Conservation (phyloP, 2,329 filamentous ascomycete species). For the Botrytis pseudocinerea region DNA sequence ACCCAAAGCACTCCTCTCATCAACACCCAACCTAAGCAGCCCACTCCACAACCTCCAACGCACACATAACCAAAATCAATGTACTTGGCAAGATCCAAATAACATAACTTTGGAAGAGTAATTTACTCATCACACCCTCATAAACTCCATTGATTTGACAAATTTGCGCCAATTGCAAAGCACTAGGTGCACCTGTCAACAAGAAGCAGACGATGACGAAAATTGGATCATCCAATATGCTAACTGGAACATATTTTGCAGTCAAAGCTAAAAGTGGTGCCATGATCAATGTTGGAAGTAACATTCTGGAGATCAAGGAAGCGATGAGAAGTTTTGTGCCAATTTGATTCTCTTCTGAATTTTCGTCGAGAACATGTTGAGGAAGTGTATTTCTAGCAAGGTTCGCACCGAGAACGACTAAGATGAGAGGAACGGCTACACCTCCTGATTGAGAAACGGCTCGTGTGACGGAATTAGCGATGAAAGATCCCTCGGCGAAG, state of each 20-base stretch:
- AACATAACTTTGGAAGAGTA: constrained; percentile 95
- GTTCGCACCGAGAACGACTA: constrained; percentile 94
- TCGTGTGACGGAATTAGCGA: constrained; percentile 89
- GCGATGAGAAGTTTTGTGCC: constrained; percentile 80
- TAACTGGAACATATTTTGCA: constrained; percentile 88
- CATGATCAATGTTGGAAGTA: constrained; percentile 90
- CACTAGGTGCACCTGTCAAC: constrained; percentile 88
- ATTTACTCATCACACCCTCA: constrained; percentile 87
- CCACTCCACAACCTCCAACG: constrained; percentile 92
- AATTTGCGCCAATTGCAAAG: constrained; percentile 93
- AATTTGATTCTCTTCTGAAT: constrained; percentile 68
- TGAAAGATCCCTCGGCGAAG: constrained; percentile 84
- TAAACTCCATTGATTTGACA: constrained; percentile 98
- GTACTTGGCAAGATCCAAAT: constrained; percentile 96
- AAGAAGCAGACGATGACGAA: constrained; percentile 98
- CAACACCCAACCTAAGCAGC: constrained; percentile 45
- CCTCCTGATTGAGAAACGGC: constrained; percentile 82
- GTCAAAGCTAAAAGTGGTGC: constrained; percentile 81
- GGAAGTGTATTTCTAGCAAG: constrained; percentile 87
- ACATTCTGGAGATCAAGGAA: constrained; percentile 84
- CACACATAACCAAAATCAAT: constrained; percentile 83
- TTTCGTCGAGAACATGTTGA: constrained; percentile 56
- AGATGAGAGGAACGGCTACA: constrained; percentile 90
- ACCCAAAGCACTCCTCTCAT: neutral
- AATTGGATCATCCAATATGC: constrained; percentile 95